A percentile compares a stretch with the other conserved stretches of the same genome.
These are phyloP conservation scores for Trichosanthes cucumerina DNA, from an alignment of 306 rosid genomes.

Conservation along the genomic window DNA sequence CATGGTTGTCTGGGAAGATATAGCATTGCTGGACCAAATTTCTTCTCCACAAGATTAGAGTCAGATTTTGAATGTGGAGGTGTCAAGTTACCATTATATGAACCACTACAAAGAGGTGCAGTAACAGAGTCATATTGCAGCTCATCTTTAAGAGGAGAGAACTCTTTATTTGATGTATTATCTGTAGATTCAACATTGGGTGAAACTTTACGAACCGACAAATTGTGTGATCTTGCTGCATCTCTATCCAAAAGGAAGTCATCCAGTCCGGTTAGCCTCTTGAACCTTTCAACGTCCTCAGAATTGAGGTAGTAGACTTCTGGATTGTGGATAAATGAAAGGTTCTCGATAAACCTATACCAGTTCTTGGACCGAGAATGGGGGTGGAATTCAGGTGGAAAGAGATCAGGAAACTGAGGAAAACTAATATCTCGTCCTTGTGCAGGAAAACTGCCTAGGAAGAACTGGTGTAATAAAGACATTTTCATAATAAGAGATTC, in stretches of 20 bases:
- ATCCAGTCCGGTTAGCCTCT: slow-evolving; percentile 49
- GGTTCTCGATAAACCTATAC: neutral
- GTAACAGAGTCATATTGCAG: neutral
- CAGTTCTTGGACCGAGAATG: slow-evolving; percentile 5
- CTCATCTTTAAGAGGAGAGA: slow-evolving; percentile 1
- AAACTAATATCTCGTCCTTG: neutral
- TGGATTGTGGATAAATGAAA: neutral
- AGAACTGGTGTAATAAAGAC: neutral
- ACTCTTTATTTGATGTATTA: neutral
- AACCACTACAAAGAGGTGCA: neutral
- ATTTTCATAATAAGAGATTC: slow-evolving; percentile 4
- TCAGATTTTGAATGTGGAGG: slow-evolving; percentile 4
- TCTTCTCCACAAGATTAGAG: slow-evolving; percentile 15
- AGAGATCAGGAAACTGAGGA: slow-evolving; percentile 7
- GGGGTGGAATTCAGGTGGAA: neutral
- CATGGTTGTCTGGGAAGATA: slow-evolving; percentile 38
- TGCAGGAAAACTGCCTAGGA: neutral
- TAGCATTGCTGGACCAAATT: slow-evolving; percentile 40
- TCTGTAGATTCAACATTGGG: neutral
- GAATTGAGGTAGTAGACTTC: slow-evolving; percentile 10
- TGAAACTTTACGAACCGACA: neutral
- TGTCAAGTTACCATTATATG: neutral
- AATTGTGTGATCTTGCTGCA: slow-evolving; percentile 22
- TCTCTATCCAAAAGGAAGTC: slow-evolving; percentile 38
- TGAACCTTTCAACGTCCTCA: slow-evolving; percentile 56